Conservation (phyloP, 2,329 filamentous ascomycete species). For the Colletotrichum costaricense region DNA sequence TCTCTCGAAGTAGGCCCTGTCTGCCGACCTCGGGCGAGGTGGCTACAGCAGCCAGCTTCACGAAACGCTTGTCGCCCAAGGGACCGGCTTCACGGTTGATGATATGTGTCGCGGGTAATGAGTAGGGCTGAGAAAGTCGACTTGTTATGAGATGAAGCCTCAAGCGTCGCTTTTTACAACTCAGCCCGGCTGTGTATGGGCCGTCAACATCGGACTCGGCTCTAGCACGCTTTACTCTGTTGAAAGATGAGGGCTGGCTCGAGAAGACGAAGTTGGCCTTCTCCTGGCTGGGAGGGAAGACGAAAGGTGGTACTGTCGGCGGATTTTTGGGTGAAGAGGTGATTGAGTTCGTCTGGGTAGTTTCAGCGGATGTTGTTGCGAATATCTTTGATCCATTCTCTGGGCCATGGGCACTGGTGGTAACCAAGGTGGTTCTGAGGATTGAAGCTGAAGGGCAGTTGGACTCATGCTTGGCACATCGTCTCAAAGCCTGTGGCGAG, state of each 20-base stretch:
- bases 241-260: neutral
- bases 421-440: no score
- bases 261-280: conserved; percentile 20
- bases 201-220: conserved; percentile 69
- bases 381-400: neutral
- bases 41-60: conserved; percentile 55
- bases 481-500: neutral
- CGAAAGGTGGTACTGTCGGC: neutral
- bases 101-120: conserved; percentile 76
- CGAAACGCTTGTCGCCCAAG: conserved; percentile 58
- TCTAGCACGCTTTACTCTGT: conserved; percentile 45
- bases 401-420: neutral
- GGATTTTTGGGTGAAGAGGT: neutral
- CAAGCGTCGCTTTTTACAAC: conserved; percentile 75
- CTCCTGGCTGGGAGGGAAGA: neutral
- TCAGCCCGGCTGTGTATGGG: conserved; percentile 59
- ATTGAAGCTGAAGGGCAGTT: neutral
- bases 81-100: conserved; percentile 67
- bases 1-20: conserved; percentile 56
- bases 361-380: neutral
- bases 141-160: conserved; percentile 74
- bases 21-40: conserved; percentile 48
- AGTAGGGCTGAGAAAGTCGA: conserved; percentile 76
- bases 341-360: neutral
- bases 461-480: conserved; percentile 3